These are phyloP conservation scores for Backusella westeae DNA, from an alignment of 192 early-diverging fungal species.

Conservation along the genomic window DNA sequence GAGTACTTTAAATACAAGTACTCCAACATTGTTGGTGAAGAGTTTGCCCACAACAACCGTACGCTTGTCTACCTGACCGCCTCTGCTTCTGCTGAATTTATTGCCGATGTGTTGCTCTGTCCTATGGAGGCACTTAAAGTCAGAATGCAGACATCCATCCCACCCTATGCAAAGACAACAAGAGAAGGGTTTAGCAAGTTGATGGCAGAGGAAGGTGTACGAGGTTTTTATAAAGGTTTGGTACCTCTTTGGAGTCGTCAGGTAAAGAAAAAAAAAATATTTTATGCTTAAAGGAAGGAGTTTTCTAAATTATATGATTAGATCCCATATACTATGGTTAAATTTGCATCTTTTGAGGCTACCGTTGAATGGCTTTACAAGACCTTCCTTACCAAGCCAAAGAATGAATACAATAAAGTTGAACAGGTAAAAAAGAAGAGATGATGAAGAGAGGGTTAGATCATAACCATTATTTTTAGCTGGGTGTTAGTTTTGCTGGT, in stretches of 20 bases:
- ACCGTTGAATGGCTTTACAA: conserved; percentile 68
- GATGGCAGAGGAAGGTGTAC: conserved; percentile 55
- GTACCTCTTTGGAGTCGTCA: conserved; percentile 79
- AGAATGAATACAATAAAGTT: conserved; percentile 65
- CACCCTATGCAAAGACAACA: conserved; percentile 71
- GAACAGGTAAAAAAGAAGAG: conserved; percentile 51
- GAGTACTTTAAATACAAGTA: conserved; percentile 87
- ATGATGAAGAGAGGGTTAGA: too few species aligned
- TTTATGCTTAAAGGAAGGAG: background rate
- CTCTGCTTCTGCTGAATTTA: conserved; percentile 77
- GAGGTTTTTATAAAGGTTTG: conserved; percentile 71
- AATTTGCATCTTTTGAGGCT: conserved; percentile 84
- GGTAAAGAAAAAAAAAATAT: conserved; percentile 25
- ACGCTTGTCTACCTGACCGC: conserved; percentile 67
- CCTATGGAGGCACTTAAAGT: conserved; percentile 87
- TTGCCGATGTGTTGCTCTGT: conserved; percentile 82
- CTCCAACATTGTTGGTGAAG: conserved; percentile 57
- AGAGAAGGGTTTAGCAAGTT: conserved; percentile 64
- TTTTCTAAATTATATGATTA: background rate
- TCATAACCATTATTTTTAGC: background rate
- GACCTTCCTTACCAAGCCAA: conserved; percentile 59
- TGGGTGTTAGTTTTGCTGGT: conserved; percentile 75
- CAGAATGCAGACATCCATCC: conserved; percentile 78
- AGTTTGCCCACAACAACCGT: conserved; percentile 74
- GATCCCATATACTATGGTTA: conserved; percentile 79